phyloP scores from a whole-genome alignment of 2,329 filamentous ascomycete species.

The Hypoxylon sp. region DNA sequence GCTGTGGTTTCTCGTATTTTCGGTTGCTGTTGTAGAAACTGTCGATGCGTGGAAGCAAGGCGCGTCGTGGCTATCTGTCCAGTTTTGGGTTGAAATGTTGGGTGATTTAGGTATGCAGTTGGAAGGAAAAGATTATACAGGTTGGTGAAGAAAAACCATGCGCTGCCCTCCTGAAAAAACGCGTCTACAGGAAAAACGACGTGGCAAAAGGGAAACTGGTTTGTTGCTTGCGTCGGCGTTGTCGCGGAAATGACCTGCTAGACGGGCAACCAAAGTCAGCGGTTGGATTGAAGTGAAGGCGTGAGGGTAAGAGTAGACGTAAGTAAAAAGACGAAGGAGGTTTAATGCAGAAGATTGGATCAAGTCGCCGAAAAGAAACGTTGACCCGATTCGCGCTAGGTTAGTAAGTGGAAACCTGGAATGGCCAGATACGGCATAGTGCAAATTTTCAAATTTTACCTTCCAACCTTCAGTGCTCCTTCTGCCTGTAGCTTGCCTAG shows the following conservation, averaged over 20 bases:
- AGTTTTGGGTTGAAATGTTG: slow-evolving; percentile 42
- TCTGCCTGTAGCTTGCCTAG: neutral
- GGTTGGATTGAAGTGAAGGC: slow-evolving; percentile 26
- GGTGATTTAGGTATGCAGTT: slow-evolving; percentile 43
- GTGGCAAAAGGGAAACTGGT: slow-evolving; percentile 11
- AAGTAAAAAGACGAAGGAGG: slow-evolving; percentile 47
- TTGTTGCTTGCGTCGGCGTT: slow-evolving; percentile 19
- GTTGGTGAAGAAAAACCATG: slow-evolving; percentile 29
- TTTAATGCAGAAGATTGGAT: slow-evolving; percentile 41
- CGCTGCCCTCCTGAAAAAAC: slow-evolving; percentile 25
- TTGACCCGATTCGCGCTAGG: slow-evolving; percentile 38
- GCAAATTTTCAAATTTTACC: slow-evolving; percentile 39
- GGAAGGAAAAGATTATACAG: slow-evolving; percentile 32
- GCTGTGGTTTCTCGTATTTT: neutral
- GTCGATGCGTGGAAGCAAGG: slow-evolving; percentile 23
- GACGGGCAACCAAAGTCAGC: slow-evolving; percentile 13
- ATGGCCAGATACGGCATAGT: slow-evolving; percentile 23
- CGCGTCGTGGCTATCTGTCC: slow-evolving; percentile 37
- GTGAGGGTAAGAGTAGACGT: slow-evolving; percentile 23
- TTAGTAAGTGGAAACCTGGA: slow-evolving; percentile 10
- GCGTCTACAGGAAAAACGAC: slow-evolving; percentile 27
- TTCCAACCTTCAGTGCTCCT: slow-evolving; percentile 2
- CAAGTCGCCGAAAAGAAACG: slow-evolving; percentile 39
- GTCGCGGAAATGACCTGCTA: slow-evolving; percentile 19
- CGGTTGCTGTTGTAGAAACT: slow-evolving; percentile 1